Percentiles rank a stretch among this genome's conserved stretches.
Conservation (phyloP, 208 protist genomes). For the Trypanosomatidae sp. region DNA sequence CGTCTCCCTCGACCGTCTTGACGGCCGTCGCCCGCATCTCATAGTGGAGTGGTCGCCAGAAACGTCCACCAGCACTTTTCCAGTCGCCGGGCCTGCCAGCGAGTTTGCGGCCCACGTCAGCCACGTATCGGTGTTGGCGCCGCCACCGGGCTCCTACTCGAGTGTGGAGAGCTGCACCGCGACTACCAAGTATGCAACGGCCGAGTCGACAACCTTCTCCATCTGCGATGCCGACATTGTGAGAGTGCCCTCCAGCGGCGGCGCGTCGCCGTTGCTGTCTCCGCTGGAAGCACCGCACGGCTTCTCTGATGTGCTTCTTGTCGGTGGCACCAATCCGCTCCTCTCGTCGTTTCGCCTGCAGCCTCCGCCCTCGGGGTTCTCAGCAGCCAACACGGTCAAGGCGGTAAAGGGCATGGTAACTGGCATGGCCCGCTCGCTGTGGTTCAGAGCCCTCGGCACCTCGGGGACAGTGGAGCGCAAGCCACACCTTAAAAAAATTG, state of each 20-base stretch:
- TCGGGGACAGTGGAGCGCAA: conserved; percentile 5
- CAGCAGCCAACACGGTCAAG: conserved; percentile 42
- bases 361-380: conserved; percentile 32
- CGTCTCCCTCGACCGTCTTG: conserved; percentile 37
- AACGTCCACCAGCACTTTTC: conserved; percentile 46
- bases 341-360: conserved; percentile 60
- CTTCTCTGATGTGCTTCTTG: conserved; percentile 33
- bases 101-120: conserved; percentile 50
- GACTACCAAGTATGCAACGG: conserved; percentile 5
- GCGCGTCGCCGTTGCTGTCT: conserved; percentile 11
- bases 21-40: conserved; percentile 62
- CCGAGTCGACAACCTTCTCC: conserved; percentile 13
- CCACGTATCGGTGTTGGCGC: conserved; percentile 36
- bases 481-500: conserved; percentile 34
- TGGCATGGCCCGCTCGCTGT: conserved; percentile 44
- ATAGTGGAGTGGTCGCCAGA: conserved; percentile 57
- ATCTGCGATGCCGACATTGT: conserved; percentile 27
- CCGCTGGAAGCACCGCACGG: conserved; percentile 4
- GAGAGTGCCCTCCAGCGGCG: background rate
- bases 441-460: conserved; percentile 26
- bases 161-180: conserved; percentile 36
- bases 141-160: conserved; percentile 31
- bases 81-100: conserved; percentile 59
- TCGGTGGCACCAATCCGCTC: conserved; percentile 57
- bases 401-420: conserved; percentile 49